Conservation (phyloP, 2,329 filamentous ascomycete species). For the Huntiella decipiens region DNA sequence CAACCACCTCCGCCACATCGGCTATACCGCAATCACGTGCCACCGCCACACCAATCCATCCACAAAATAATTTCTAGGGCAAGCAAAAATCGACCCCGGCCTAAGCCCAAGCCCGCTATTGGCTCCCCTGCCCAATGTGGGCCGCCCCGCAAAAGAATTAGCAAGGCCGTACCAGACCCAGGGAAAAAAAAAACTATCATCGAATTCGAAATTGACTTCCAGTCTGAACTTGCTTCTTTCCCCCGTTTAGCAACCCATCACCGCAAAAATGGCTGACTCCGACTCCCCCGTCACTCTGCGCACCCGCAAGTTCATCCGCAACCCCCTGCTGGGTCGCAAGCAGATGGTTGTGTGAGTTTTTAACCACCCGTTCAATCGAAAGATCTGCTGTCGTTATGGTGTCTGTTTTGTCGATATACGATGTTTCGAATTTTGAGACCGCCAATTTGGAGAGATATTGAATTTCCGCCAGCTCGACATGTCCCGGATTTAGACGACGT, state of each 20-base stretch:
- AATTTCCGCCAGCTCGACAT: no score
- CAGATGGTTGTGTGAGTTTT: constrained; percentile 97
- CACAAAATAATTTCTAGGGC: neutral
- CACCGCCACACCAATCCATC: neutral
- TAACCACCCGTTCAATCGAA: constrained; percentile 5
- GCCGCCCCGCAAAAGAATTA: neutral
- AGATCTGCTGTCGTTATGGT: no score
- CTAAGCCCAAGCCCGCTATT: neutral
- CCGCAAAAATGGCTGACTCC: constrained; percentile 72
- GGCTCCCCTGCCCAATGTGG: neutral
- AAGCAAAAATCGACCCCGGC: neutral
- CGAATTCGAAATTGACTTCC: constrained; percentile 1
- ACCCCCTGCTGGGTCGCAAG: constrained; percentile 95
- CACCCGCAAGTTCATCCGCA: constrained; percentile 99
- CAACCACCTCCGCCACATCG: no score
- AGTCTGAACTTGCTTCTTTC: constrained; percentile 2
- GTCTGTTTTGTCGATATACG: no score
- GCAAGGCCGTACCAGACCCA: neutral
- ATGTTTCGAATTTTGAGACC: no score
- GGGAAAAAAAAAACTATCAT: constrained; percentile 3
- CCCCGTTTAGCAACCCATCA: constrained; percentile 13
- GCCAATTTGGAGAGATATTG: no score
- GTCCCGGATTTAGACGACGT: no score
- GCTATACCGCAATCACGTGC: neutral
- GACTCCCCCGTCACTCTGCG: constrained; percentile 65